A percentile compares a stretch with the other conserved stretches of the same genome.
Conservation (phyloP, 116 monocot genomes). For the Posidonia oceanica region DNA sequence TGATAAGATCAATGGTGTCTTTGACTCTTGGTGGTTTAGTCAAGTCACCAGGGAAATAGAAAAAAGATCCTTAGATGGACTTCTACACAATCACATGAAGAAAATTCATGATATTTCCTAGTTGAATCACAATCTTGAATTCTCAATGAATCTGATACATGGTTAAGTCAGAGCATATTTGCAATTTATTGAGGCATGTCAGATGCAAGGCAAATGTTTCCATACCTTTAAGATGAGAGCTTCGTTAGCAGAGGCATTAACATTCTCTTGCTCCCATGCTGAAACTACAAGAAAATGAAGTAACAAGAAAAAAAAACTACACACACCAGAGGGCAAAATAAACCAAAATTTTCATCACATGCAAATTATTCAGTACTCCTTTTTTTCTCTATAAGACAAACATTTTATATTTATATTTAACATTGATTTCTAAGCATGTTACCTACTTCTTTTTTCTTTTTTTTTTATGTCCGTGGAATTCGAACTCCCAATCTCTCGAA, state of each 20-base stretch:
- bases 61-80: not conserved
- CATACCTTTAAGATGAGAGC: constrained; percentile 51
- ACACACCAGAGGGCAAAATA: not conserved
- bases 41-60: too few species aligned
- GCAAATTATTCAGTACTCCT: not conserved
- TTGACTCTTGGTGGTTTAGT: too few species aligned
- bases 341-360: not conserved
- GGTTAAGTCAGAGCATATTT: not conserved
- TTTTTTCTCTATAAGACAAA: not conserved
- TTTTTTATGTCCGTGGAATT: too few species aligned
- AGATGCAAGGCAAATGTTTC: not conserved
- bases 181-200: not conserved
- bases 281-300: constrained; percentile 11
- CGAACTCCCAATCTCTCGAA: too few species aligned
- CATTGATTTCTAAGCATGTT: too few species aligned
- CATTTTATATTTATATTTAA: too few species aligned
- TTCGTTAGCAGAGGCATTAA: constrained; percentile 29
- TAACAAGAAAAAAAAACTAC: not conserved
- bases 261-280: constrained; percentile 20
- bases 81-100: not conserved
- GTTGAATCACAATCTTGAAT: not conserved
- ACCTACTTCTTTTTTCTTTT: too few species aligned
- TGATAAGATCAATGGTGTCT: not conserved
- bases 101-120: not conserved
- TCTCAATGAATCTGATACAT: not conserved